Conservation (phyloP, 192 early-diverging fungal species). For the Coemansia erecta region DNA sequence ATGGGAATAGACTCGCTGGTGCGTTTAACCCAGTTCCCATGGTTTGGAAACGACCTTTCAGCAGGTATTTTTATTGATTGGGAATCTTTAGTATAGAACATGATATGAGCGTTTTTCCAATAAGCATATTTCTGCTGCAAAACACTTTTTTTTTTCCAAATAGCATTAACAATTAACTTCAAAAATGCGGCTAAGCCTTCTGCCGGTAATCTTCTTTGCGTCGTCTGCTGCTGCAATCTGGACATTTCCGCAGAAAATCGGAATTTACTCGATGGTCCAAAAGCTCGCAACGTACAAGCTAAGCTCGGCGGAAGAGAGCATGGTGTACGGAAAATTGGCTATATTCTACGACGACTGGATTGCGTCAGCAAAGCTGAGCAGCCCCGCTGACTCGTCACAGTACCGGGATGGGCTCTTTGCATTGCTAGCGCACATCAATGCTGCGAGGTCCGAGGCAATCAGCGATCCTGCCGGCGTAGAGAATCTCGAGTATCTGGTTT, state of each 20-base stretch:
- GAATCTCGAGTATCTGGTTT: constrained; percentile 34
- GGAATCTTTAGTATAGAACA: too few species aligned
- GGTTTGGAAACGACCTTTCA: too few species aligned
- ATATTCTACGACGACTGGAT: constrained; percentile 27
- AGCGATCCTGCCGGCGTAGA: constrained; percentile 20
- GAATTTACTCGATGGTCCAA: constrained; percentile 31
- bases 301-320: constrained; percentile 22
- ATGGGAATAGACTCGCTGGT: too few species aligned
- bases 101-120: too few species aligned
- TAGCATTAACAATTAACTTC: not conserved
- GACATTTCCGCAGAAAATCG: constrained; percentile 30
- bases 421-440: constrained; percentile 19
- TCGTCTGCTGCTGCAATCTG: constrained; percentile 5
- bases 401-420: constrained; percentile 30
- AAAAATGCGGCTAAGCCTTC: constrained; percentile 1
- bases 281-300: constrained; percentile 21
- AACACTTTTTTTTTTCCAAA: too few species aligned
- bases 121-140: too few species aligned
- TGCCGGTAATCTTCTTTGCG: constrained; percentile 10
- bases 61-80: too few species aligned
- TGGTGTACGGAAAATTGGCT: constrained; percentile 27
- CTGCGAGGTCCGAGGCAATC: constrained; percentile 25
- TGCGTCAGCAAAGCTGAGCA: constrained; percentile 22
- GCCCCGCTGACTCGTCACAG: constrained; percentile 13
- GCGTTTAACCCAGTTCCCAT: too few species aligned